Conservation (phyloP, 768 basidiomycete species). For the Rhodosporidiobolus odoratus region DNA sequence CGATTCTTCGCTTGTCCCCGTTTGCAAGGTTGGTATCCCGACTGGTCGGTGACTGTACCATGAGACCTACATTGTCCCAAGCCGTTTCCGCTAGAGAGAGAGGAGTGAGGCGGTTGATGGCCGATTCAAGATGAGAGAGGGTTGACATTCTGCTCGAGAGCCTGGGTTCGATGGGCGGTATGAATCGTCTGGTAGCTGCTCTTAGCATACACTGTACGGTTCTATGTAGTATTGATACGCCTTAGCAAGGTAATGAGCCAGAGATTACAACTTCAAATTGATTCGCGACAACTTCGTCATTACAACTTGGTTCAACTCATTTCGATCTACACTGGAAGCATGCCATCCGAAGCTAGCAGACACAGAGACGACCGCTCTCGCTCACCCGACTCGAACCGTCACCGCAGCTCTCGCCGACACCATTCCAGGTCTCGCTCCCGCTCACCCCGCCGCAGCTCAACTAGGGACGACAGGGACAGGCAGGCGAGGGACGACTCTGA, state of each 20-base stretch:
- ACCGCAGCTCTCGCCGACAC: background rate
- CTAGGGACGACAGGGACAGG: conserved; percentile 1
- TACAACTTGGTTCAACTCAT: too few relatives aligned
- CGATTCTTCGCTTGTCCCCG: background rate
- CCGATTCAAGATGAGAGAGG: conserved; percentile 12
- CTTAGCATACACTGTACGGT: background rate
- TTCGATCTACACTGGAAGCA: too few relatives aligned
- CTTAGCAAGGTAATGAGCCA: too few relatives aligned
- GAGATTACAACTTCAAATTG: too few relatives aligned
- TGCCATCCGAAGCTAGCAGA: background rate
- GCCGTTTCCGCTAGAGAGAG: conserved; percentile 28
- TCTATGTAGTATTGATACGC: background rate
- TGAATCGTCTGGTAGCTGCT: background rate
- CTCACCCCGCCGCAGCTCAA: background rate
- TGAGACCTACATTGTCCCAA: conserved; percentile 38
- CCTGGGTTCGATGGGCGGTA: background rate
- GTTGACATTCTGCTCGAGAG: conserved; percentile 1
- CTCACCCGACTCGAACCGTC: background rate
- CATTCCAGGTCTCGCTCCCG: background rate
- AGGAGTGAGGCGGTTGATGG: conserved; percentile 17
- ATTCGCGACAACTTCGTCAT: too few relatives aligned
- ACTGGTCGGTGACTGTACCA: conserved; percentile 27
- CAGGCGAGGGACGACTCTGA: background rate
- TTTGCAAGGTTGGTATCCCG: background rate
- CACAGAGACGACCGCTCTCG: background rate